Evolutionary conservation across 257 asterid genomes (phyloP).

Genomic region (Nicotiana attenuata): DNA sequence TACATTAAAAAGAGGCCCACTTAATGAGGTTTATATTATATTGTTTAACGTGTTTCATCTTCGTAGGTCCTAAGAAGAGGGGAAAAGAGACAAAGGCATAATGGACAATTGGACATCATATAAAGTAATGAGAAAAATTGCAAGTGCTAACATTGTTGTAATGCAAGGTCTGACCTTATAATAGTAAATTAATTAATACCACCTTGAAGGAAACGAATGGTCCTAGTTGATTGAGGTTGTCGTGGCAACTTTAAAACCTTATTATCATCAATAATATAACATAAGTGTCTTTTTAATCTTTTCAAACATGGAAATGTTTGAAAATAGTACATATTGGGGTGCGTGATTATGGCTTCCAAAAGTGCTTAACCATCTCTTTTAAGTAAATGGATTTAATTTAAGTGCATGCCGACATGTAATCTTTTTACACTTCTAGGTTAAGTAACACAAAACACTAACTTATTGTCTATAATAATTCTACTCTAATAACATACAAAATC

Average conservation of each 20-base stretch:
- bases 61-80: too few species aligned
- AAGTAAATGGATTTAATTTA: too few species aligned
- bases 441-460: too few species aligned
- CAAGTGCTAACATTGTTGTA: not conserved
- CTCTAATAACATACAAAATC: too few species aligned
- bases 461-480: too few species aligned
- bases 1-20: not conserved
- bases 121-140: not conserved
- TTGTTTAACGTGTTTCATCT: too few species aligned
- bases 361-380: too few species aligned
- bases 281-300: conserved; percentile 10
- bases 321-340: conserved; percentile 4
- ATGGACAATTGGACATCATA: not conserved
- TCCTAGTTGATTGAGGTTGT: conserved; percentile 1
- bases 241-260: conserved; percentile 34
- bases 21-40: not conserved
- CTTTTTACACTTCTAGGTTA: too few species aligned
- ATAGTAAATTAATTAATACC: not conserved
- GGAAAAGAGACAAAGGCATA: too few species aligned
- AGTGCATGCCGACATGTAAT: too few species aligned
- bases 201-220: conserved; percentile 20
- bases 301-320: conserved; percentile 30
- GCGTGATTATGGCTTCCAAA: too few species aligned
- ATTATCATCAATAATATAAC: not conserved
- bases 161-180: not conserved